These are phyloP conservation scores for Epichloe sibirici DNA, from an alignment of 2,329 filamentous ascomycete species.

Conservation along the genomic window DNA sequence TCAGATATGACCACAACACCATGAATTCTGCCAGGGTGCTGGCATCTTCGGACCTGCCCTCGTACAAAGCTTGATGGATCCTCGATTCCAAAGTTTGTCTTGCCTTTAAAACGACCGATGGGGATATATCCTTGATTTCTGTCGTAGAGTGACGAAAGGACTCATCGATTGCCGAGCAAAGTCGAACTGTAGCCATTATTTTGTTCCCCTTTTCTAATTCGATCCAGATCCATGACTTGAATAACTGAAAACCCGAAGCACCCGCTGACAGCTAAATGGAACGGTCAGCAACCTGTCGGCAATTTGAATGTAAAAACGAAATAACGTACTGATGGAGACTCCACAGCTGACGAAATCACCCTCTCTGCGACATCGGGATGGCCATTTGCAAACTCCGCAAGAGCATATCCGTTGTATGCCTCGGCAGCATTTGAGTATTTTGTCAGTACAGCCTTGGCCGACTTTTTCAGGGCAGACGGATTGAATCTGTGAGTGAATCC, in stretches of 20 bases:
- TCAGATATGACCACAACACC: constrained; percentile 56
- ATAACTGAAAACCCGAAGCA: constrained; percentile 29
- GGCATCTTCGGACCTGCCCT: constrained; percentile 35
- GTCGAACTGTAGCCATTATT: constrained; percentile 21
- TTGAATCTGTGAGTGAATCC: constrained; percentile 48
- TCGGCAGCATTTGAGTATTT: constrained; percentile 47
- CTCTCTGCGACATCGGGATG: constrained; percentile 46
- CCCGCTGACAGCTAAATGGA: constrained; percentile 9
- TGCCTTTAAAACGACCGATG: constrained; percentile 38
- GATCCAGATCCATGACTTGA: constrained; percentile 56
- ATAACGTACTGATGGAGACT: constrained; percentile 19
- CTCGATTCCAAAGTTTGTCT: constrained; percentile 39
- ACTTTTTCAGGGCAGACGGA: constrained; percentile 47
- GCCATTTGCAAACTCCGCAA: constrained; percentile 52
- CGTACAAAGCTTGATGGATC: constrained; percentile 44
- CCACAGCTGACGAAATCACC: constrained; percentile 54
- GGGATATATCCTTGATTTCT: constrained; percentile 11
- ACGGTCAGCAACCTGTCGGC: constrained; percentile 1
- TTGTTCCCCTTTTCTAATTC: constrained; percentile 35
- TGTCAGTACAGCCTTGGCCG: constrained; percentile 64
- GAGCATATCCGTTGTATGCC: constrained; percentile 69
- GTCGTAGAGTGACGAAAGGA: constrained; percentile 7
- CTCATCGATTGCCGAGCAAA: constrained; percentile 28
- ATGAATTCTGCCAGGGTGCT: constrained; percentile 47
- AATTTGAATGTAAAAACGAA: not conserved